Evolutionary conservation across 805 yeast species (phyloP), one percentile per base, ranked within the genome.

Genomic region (Debaryomyces castellii): DNA sequence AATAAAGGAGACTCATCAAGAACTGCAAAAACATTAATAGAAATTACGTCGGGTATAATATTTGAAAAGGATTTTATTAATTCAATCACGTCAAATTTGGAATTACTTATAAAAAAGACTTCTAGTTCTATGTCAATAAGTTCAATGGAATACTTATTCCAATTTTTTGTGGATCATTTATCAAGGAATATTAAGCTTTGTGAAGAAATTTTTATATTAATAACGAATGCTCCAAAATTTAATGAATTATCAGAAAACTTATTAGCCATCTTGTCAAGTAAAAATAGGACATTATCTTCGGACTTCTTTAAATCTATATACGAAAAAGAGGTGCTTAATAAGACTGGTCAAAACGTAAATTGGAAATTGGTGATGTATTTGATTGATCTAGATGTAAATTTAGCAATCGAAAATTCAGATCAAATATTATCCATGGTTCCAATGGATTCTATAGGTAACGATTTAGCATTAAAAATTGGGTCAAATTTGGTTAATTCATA

Each of bases 251-350:
- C 82, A 0, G 73, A 77, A n/a, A 34, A 51, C 0, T 57, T 83
- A 17, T 63, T 85, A 34, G 60, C 62, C 6, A 64, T 67, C n/a
- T 61, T 85, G n/a, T 67, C 82, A 1, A 49, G 63, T 1, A 68
- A 74, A 16, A 82, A 81, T 50, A 81, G 76, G 52, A 67, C 82
- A 0, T 58, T 85, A 27, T 77, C 89, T 0, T 66, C 75, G 3
- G 65, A 67, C 1, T 84, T 85, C 52, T 63, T 83, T 20, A 58
- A 69, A 8, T 52, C 64, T 1, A 57, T 78, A 3, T 75, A 76
- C 25, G 60, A 63, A 5, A 53, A 51, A 3, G 69, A 69, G 10
- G 40, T 71, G 4, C 17, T 17, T 9, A 39, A 43, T 0, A 22
- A 39, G 10, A 43, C 48, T 1, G 46, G 47, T 10, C 41, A 52